phyloP scores from a whole-genome alignment of 2,329 filamentous ascomycete genomes.

The Chaetomium olivaceum region DNA sequence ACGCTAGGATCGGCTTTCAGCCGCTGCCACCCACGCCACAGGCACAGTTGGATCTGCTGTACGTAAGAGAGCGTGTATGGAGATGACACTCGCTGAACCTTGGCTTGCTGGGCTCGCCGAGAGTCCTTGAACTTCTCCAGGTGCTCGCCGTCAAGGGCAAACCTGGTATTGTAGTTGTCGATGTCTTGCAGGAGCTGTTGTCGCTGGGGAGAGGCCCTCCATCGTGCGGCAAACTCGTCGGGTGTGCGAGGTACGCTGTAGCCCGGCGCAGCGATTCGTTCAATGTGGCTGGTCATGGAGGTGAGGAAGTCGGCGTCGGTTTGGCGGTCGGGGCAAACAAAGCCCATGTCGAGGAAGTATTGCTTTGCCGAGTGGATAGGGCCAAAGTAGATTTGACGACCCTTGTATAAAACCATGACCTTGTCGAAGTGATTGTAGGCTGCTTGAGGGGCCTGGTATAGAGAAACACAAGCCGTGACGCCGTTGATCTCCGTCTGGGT shows the following conservation, averaged over 20 bases:
- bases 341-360: constrained; percentile 68
- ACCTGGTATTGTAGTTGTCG: constrained; percentile 53
- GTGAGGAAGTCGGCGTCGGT: constrained; percentile 73
- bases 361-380: constrained; percentile 58
- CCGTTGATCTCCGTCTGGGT: constrained; percentile 67
- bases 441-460: constrained; percentile 68
- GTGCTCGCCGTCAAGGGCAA: constrained; percentile 57
- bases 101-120: constrained; percentile 57
- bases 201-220: constrained; percentile 58
- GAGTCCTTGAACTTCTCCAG: constrained; percentile 57
- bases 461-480: constrained; percentile 67
- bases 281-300: constrained; percentile 62
- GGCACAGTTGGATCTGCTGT: constrained; percentile 76
- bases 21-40: constrained; percentile 77
- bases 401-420: constrained; percentile 59
- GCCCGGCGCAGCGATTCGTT: constrained; percentile 57
- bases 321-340: constrained; percentile 64
- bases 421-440: constrained; percentile 67
- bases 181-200: constrained; percentile 55
- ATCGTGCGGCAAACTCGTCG: constrained; percentile 60
- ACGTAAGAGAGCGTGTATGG: constrained; percentile 78
- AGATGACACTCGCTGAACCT: constrained; percentile 63
- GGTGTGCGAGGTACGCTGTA: constrained; percentile 61
- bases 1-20: constrained; percentile 75
- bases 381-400: constrained; percentile 64